Evolutionary conservation across 306 rosid genomes (phyloP).

Genomic region (Lotus japonicus): DNA sequence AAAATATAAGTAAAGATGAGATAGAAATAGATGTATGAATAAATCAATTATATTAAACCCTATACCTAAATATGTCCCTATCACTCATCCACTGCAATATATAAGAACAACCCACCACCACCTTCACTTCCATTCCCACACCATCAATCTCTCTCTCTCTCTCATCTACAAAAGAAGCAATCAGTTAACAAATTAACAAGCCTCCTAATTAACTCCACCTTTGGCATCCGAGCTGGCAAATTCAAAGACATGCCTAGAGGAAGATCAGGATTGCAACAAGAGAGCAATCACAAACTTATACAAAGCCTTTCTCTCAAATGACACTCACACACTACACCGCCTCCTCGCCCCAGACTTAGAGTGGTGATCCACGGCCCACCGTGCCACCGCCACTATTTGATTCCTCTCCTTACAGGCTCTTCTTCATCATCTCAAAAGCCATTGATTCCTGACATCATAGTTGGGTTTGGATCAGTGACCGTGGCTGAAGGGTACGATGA

Average conservation of each 20-base stretch:
- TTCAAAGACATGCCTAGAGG: conserved; percentile 20
- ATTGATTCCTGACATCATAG: conserved; percentile 37
- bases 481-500: conserved; percentile 60
- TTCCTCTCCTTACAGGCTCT: conserved; percentile 45
- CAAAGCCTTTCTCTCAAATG: conserved; percentile 42
- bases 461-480: conserved; percentile 50
- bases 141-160: too few species aligned
- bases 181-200: neutral
- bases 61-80: neutral
- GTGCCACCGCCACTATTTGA: conserved; percentile 48
- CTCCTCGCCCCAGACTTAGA: conserved; percentile 55
- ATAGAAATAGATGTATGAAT: too few species aligned
- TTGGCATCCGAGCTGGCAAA: conserved; percentile 28
- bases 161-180: too few species aligned
- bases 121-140: neutral
- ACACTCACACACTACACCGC: conserved; percentile 28
- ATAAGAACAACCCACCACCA: neutral
- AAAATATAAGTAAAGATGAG: too few species aligned
- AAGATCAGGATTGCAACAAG: conserved; percentile 28
- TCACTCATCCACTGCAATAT: neutral
- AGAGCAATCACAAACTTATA: conserved; percentile 38
- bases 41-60: too few species aligned
- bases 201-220: neutral
- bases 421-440: neutral
- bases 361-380: conserved; percentile 92